These are phyloP conservation scores for Arabidopsis thaliana DNA, from an alignment of 345 rosid species.

Conservation along the genomic window TAIR10.1 NC_003074.8:6130001-6130500, in stretches of 20 bases:
- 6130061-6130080: slow-evolving; percentile 86
- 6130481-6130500: slow-evolving; percentile 58
- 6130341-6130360: slow-evolving; percentile 88
- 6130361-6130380: slow-evolving; percentile 94
- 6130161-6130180: slow-evolving; percentile 1
- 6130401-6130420: slow-evolving; percentile 64
- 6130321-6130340: slow-evolving; percentile 78
- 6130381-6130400: slow-evolving; percentile 48
- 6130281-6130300: slow-evolving; percentile 74
- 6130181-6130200: neutral
- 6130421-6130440: slow-evolving; percentile 86
- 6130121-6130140: slow-evolving; percentile 17
- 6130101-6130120: slow-evolving; percentile 36
- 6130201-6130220: slow-evolving; percentile 8
- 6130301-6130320: slow-evolving; percentile 95
- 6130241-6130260: slow-evolving; percentile 1
- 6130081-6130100: slow-evolving; percentile 92
- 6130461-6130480: slow-evolving; percentile 58
- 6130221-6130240: slow-evolving; percentile 5
- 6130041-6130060: slow-evolving; percentile 74
- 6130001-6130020: slow-evolving; percentile 82
- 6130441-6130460: slow-evolving; percentile 89
- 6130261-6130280: slow-evolving; percentile 53
- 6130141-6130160: slow-evolving; percentile 20
- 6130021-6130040: slow-evolving; percentile 84